These are phyloP conservation scores for Pyrus pyrifolia DNA, from an alignment of 306 rosid species.

Conservation along the genomic window DNA sequence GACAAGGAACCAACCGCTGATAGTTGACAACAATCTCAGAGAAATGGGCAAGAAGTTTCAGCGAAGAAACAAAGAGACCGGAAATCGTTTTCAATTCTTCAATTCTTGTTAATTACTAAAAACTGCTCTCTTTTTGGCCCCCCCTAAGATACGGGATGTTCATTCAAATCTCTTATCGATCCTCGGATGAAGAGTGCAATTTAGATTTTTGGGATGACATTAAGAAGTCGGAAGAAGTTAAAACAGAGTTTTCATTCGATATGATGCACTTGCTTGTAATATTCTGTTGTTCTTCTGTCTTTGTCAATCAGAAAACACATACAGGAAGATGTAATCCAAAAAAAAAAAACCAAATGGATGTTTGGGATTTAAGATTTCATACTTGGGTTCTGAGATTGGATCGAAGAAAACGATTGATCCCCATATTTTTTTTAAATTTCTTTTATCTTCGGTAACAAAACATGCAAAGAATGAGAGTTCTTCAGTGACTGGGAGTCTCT, in stretches of 20 bases:
- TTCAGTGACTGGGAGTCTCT: background rate
- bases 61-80: no score
- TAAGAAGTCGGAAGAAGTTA: no score
- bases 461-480: background rate
- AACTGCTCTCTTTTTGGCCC: background rate
- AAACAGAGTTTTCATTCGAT: no score
- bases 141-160: background rate
- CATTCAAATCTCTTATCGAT: background rate
- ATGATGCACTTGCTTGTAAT: background rate
- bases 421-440: slow-evolving; percentile 4
- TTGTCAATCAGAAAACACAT: background rate
- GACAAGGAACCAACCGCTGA: slow-evolving; percentile 43
- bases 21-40: slow-evolving; percentile 56
- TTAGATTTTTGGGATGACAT: no score
- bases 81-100: no score
- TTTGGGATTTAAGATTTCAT: background rate
- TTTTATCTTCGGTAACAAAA: background rate
- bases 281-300: slow-evolving; percentile 14
- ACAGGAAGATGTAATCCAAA: background rate
- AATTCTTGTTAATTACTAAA: slow-evolving; percentile 1
- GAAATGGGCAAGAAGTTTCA: slow-evolving; percentile 76
- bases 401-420: slow-evolving; percentile 34
- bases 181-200: background rate
- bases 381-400: slow-evolving; percentile 35
- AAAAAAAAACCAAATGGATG: background rate